Percentiles rank a stretch among this genome's conserved stretches.
These are phyloP conservation scores for Verruconis gallopava DNA, from an alignment of 2,329 filamentous ascomycete species.

Conservation along the genomic window DNA sequence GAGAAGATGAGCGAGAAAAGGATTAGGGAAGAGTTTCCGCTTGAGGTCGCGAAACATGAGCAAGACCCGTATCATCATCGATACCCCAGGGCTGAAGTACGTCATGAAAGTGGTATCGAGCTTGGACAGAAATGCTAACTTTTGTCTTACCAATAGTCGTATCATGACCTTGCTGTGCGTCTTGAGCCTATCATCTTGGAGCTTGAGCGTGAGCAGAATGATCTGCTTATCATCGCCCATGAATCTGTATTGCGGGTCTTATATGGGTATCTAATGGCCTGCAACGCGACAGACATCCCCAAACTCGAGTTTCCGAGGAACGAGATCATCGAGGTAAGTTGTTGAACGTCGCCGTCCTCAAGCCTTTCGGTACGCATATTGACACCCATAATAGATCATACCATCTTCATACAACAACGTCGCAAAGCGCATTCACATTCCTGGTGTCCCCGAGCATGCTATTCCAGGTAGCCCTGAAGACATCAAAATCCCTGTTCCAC, in stretches of 20 bases:
- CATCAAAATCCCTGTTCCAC: conserved; percentile 62
- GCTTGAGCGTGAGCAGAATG: conserved; percentile 89
- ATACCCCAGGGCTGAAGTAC: conserved; percentile 84
- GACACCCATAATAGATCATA: conserved; percentile 50
- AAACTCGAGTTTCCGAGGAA: conserved; percentile 86
- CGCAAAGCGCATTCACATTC: conserved; percentile 80
- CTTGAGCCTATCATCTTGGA: conserved; percentile 96
- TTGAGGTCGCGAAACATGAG: conserved; percentile 87
- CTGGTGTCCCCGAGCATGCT: conserved; percentile 49
- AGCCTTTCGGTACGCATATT: not conserved
- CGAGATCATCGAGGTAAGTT: conserved; percentile 77
- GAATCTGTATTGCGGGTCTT: conserved; percentile 94
- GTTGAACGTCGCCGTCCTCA: conserved; percentile 1
- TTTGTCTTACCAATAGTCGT: conserved; percentile 49
- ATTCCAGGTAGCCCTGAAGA: conserved; percentile 71
- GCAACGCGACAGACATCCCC: conserved; percentile 88
- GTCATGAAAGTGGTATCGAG: no score
- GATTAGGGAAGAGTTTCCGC: conserved; percentile 71
- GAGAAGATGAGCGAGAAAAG: conserved; percentile 80
- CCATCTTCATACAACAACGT: conserved; percentile 96
- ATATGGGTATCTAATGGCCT: conserved; percentile 97
- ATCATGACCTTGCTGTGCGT: conserved; percentile 95
- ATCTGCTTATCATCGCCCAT: conserved; percentile 95
- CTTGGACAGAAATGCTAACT: not conserved
- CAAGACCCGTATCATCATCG: conserved; percentile 93